A percentile compares a stretch with the other conserved stretches of the same genome.
phyloP scores from a whole-genome alignment of 208 protist genomes.

The Kentomonas sorsogonicus region DNA sequence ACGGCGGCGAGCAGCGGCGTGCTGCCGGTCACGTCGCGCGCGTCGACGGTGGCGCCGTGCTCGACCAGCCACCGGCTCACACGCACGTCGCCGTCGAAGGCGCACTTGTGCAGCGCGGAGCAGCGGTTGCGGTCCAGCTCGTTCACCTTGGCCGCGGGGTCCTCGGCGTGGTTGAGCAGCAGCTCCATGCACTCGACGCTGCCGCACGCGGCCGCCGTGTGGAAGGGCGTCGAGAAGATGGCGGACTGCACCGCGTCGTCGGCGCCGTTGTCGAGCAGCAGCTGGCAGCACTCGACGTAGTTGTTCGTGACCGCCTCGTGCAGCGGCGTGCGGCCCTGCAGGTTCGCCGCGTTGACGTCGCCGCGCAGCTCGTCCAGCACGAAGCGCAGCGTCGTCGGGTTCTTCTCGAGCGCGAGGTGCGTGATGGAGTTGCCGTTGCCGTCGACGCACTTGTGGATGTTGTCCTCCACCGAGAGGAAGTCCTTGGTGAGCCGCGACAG shows the following conservation, averaged over 20 bases:
- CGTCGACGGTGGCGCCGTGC: slow-evolving; percentile 80
- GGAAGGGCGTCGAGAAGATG: slow-evolving; percentile 86
- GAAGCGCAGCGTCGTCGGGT: slow-evolving; percentile 53
- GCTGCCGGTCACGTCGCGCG: slow-evolving; percentile 48
- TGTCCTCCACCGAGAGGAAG: slow-evolving; percentile 73
- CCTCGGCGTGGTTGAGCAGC: slow-evolving; percentile 60
- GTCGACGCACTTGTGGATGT: slow-evolving; percentile 82
- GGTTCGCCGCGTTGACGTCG: slow-evolving; percentile 72
- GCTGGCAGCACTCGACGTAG: slow-evolving; percentile 72
- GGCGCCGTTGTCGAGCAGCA: slow-evolving; percentile 74
- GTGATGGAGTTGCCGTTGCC: slow-evolving; percentile 81
- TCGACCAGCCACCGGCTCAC: slow-evolving; percentile 86
- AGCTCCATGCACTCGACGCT: slow-evolving; percentile 88
- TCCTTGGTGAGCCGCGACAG: slow-evolving; percentile 57
- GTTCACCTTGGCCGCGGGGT: slow-evolving; percentile 70
- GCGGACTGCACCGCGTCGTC: slow-evolving; percentile 77
- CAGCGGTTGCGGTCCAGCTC: slow-evolving; percentile 76
- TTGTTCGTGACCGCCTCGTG: slow-evolving; percentile 85
- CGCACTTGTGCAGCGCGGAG: slow-evolving; percentile 87
- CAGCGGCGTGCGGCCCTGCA: slow-evolving; percentile 80
- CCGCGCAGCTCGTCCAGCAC: slow-evolving; percentile 58
- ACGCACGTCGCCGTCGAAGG: slow-evolving; percentile 84
- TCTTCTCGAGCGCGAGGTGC: slow-evolving; percentile 76
- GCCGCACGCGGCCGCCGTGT: slow-evolving; percentile 83
- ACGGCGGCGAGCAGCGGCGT: slow-evolving; percentile 87